Conservation (phyloP, 2,329 filamentous ascomycete genomes). For the Fusarium sp. region DNA sequence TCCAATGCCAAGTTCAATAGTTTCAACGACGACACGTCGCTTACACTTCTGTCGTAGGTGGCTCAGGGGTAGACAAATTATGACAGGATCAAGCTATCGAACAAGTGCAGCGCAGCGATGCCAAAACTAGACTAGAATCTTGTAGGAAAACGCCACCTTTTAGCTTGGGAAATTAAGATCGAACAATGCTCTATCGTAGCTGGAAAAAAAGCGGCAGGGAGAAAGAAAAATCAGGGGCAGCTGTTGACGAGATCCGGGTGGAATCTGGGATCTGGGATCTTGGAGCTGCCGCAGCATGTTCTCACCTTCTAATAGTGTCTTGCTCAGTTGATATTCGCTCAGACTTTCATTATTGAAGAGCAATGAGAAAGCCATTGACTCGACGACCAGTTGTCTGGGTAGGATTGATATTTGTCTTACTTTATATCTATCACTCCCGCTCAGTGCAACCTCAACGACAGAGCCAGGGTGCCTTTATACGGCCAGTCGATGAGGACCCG, state of each 20-base stretch:
- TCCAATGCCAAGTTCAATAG: neutral
- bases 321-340: too few species aligned
- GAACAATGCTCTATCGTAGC: too few species aligned
- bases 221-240: too few species aligned
- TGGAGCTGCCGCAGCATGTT: too few species aligned
- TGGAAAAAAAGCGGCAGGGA: too few species aligned
- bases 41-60: neutral
- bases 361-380: conserved; percentile 4
- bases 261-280: too few species aligned
- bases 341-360: neutral
- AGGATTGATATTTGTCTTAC: conserved; percentile 7
- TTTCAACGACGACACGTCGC: neutral
- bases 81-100: neutral
- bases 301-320: too few species aligned
- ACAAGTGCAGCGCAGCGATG: neutral
- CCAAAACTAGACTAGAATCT: neutral
- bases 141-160: neutral
- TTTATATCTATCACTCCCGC: neutral
- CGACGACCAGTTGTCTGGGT: conserved; percentile 19
- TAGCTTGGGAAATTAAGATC: too few species aligned
- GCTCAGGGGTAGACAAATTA: neutral
- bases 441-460: neutral
- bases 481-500: neutral
- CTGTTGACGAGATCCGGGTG: too few species aligned
- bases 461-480: neutral